Percentiles rank a stretch among this genome's conserved stretches.
Evolutionary conservation across 2,329 filamentous ascomycete species (phyloP).

Genomic region (Aspergillus unguis): DNA sequence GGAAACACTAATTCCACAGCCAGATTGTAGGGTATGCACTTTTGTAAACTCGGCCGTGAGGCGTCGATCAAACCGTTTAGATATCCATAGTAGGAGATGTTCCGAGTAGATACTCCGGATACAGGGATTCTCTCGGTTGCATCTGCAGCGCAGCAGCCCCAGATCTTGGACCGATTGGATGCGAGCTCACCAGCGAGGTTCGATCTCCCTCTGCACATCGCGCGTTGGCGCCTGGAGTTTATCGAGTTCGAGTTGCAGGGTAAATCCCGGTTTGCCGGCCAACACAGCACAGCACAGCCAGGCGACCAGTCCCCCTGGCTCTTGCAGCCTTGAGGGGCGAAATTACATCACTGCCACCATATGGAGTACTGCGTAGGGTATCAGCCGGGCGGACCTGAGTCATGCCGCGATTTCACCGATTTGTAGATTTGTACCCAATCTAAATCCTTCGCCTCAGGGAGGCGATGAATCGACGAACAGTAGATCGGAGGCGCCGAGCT

Average conservation of each 20-base stretch:
- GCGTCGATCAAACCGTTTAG: neutral
- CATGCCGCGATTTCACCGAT: neutral
- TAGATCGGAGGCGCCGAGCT: neutral
- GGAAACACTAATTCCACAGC: constrained; percentile 7
- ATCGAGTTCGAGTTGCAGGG: constrained; percentile 1
- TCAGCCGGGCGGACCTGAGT: neutral
- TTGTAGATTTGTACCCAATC: constrained; percentile 5
- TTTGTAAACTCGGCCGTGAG: neutral
- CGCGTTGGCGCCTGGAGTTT: neutral
- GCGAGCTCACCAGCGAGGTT: neutral
- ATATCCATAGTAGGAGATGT: neutral
- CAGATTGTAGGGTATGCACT: neutral
- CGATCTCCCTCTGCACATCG: constrained; percentile 2
- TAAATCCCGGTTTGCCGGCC: neutral
- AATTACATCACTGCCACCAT: constrained; percentile 1
- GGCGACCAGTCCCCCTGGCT: neutral
- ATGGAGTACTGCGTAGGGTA: neutral
- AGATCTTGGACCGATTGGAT: neutral
- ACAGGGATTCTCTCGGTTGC: neutral
- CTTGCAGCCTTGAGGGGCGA: neutral
- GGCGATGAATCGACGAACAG: neutral
- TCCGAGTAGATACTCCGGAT: neutral
- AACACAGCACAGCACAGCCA: neutral
- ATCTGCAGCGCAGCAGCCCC: constrained; percentile 1
- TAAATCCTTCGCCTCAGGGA: neutral